Evolutionary conservation across 768 basidiomycete genomes (phyloP).

Genomic region (Tricholoma flavovirens): DNA sequence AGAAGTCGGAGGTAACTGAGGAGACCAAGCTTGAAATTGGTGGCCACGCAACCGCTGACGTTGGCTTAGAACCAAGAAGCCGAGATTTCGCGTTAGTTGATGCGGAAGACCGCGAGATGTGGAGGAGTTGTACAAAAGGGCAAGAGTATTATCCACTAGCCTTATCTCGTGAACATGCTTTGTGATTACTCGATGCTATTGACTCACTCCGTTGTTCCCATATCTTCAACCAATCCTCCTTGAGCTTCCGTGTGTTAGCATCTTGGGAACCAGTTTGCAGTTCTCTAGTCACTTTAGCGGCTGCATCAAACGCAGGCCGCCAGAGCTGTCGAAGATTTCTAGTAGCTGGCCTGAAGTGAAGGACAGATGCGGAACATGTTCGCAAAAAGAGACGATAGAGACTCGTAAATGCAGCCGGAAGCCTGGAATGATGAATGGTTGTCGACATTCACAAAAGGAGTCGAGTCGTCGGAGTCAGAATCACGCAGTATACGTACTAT

Average conservation of each 20-base stretch:
- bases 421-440: slow-evolving; percentile 1
- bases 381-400: slow-evolving; percentile 58
- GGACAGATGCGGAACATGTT: slow-evolving; percentile 49
- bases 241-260: slow-evolving; percentile 22
- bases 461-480: background rate
- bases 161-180: slow-evolving; percentile 3
- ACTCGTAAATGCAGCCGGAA: slow-evolving; percentile 43
- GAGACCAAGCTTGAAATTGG: slow-evolving; percentile 30
- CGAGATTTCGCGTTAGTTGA: slow-evolving; percentile 50
- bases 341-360: slow-evolving; percentile 43
- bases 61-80: slow-evolving; percentile 30
- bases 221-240: slow-evolving; percentile 36
- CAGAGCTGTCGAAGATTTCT: slow-evolving; percentile 42
- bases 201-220: slow-evolving; percentile 56
- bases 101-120: slow-evolving; percentile 59
- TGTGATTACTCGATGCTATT: slow-evolving; percentile 1
- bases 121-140: slow-evolving; percentile 56
- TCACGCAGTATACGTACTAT: no score
- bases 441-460: background rate
- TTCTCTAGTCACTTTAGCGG: slow-evolving; percentile 35
- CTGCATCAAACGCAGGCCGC: slow-evolving; percentile 51
- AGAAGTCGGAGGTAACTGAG: slow-evolving; percentile 22
- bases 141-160: slow-evolving; percentile 64
- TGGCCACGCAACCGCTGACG: slow-evolving; percentile 23
- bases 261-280: slow-evolving; percentile 27